phyloP scores from a whole-genome alignment of 768 basidiomycete genomes.

The Rhodotorula graminis region DNA sequence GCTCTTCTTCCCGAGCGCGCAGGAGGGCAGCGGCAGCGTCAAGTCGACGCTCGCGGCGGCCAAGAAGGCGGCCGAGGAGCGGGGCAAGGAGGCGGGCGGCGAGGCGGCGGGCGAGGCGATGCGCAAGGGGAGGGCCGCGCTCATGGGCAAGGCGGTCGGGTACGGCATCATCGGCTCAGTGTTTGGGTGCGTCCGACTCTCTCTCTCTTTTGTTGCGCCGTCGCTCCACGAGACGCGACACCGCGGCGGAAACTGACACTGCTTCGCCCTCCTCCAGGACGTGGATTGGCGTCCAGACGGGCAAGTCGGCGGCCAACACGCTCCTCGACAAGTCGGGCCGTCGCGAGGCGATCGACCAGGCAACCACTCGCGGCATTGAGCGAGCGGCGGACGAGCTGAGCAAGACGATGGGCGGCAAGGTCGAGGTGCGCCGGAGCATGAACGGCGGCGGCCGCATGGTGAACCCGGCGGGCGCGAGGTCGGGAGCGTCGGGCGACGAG shows the following conservation, averaged over 20 bases:
- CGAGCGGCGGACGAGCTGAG: slow-evolving; percentile 2
- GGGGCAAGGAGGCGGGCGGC: slow-evolving; percentile 1
- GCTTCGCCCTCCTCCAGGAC: not conserved
- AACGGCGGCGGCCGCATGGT: not conserved
- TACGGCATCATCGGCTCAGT: slow-evolving; percentile 23
- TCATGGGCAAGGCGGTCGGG: slow-evolving; percentile 29
- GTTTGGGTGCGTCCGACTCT: slow-evolving; percentile 1
- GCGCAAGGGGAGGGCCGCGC: slow-evolving; percentile 9
- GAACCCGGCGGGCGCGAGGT: not conserved
- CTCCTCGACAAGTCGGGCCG: slow-evolving; percentile 24
- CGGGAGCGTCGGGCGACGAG: not conserved
- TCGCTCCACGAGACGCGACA: no score
- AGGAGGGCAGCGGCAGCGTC: slow-evolving; percentile 19
- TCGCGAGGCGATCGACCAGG: slow-evolving; percentile 8
- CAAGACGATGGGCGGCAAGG: slow-evolving; percentile 1
- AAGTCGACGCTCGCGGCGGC: slow-evolving; percentile 7
- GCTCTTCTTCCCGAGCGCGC: slow-evolving; percentile 19
- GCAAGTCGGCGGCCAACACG: not conserved
- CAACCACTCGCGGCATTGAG: not conserved
- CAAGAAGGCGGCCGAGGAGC: slow-evolving; percentile 21
- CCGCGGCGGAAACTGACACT: not conserved
- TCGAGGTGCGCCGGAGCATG: not conserved
- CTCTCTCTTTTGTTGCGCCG: no score
- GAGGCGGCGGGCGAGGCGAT: slow-evolving; percentile 16
- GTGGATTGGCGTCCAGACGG: slow-evolving; percentile 12